Evolutionary conservation across 805 yeast genomes (phyloP).

Genomic region (Candida coquimbonensis): DNA sequence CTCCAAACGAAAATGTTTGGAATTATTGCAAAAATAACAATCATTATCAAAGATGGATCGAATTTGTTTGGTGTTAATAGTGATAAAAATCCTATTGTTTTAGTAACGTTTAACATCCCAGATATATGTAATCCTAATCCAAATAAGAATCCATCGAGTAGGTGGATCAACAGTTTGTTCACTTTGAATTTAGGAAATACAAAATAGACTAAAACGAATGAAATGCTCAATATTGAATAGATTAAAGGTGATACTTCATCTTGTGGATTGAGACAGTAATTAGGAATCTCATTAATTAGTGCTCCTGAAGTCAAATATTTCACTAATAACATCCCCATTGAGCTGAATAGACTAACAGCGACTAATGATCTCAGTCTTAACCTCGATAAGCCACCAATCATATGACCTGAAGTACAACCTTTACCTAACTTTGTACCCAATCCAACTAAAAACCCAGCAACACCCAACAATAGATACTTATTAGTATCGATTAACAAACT

Average conservation of each 20-base stretch:
- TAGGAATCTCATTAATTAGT: neutral
- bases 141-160: slow-evolving; percentile 29
- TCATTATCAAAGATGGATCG: slow-evolving; percentile 42
- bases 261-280: neutral
- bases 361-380: slow-evolving; percentile 36
- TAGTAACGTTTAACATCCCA: slow-evolving; percentile 39
- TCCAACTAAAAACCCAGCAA: slow-evolving; percentile 39
- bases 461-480: neutral
- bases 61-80: slow-evolving; percentile 29
- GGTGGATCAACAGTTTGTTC: slow-evolving; percentile 7
- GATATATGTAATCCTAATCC: slow-evolving; percentile 40
- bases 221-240: neutral
- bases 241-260: slow-evolving; percentile 1
- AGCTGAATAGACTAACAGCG: slow-evolving; percentile 35
- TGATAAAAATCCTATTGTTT: slow-evolving; percentile 40
- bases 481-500: neutral
- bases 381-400: slow-evolving; percentile 44
- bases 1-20: slow-evolving; percentile 39
- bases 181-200: slow-evolving; percentile 1
- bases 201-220: slow-evolving; percentile 1
- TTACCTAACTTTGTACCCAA: slow-evolving; percentile 40
- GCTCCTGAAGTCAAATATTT: neutral
- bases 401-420: slow-evolving; percentile 53
- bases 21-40: slow-evolving; percentile 34
- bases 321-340: slow-evolving; percentile 23